Evolutionary conservation across 371 early-diverging fungal genomes (phyloP).

Genomic region (Apophysomyces ossiformis): DNA sequence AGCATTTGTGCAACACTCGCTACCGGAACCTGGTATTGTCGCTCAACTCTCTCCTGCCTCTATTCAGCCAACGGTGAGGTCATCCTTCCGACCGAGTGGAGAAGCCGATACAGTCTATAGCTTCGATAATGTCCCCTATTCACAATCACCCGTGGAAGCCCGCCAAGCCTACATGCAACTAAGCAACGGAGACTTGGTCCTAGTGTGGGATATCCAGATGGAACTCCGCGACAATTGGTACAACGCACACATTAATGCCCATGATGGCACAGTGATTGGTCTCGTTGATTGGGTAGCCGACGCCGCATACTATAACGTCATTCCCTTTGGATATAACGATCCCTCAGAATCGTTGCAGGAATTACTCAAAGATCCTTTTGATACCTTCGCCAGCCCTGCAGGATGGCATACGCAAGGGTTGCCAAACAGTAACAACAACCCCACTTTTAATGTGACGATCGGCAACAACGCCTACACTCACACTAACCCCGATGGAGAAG

Average conservation of each 20-base stretch:
- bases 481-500: slow-evolving; percentile 54
- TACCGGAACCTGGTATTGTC: slow-evolving; percentile 31
- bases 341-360: slow-evolving; percentile 74
- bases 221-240: slow-evolving; percentile 92
- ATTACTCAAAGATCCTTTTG: slow-evolving; percentile 74
- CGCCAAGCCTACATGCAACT: slow-evolving; percentile 62
- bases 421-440: slow-evolving; percentile 37
- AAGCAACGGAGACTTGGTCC: slow-evolving; percentile 54
- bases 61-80: neutral
- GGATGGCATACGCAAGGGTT: slow-evolving; percentile 76
- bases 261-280: slow-evolving; percentile 68
- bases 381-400: slow-evolving; percentile 72
- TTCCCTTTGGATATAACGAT: slow-evolving; percentile 87
- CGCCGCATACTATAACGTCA: slow-evolving; percentile 80
- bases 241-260: slow-evolving; percentile 82
- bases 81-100: slow-evolving; percentile 3
- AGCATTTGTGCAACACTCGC: slow-evolving; percentile 33
- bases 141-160: slow-evolving; percentile 60
- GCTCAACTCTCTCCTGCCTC: neutral
- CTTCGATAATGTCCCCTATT: slow-evolving; percentile 61
- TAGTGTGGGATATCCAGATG: slow-evolving; percentile 89
- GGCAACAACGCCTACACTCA: slow-evolving; percentile 61
- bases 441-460: slow-evolving; percentile 72
- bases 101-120: neutral
- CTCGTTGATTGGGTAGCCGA: slow-evolving; percentile 91